Conservation (phyloP, 2,329 filamentous ascomycete genomes). For the Phialocephala subalpina region DNA sequence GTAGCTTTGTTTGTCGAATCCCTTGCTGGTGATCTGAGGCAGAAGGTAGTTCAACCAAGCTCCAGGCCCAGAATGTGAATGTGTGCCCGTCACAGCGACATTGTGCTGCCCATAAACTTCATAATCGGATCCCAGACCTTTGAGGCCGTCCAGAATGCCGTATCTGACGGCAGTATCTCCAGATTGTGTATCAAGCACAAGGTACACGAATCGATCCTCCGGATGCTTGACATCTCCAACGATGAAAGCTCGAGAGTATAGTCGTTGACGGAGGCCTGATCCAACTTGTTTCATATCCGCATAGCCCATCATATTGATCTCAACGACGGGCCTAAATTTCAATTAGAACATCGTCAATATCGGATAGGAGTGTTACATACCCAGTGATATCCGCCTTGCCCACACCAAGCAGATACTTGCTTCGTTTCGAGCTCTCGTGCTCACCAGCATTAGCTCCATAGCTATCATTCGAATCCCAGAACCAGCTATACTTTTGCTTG, state of each 20-base stretch:
- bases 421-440: slow-evolving; percentile 26
- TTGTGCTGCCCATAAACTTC: slow-evolving; percentile 80
- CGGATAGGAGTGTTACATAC: slow-evolving; percentile 46
- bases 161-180: slow-evolving; percentile 89
- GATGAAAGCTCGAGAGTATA: slow-evolving; percentile 91
- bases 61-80: slow-evolving; percentile 90
- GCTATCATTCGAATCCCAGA: slow-evolving; percentile 15
- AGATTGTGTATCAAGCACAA: slow-evolving; percentile 86
- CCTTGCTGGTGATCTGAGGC: slow-evolving; percentile 87
- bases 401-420: slow-evolving; percentile 68
- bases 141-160: slow-evolving; percentile 82
- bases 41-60: slow-evolving; percentile 95
- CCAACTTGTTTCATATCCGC: slow-evolving; percentile 85
- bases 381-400: slow-evolving; percentile 79
- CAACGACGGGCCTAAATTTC: slow-evolving; percentile 74
- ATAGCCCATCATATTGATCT: slow-evolving; percentile 92
- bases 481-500: slow-evolving; percentile 14
- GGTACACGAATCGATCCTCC: slow-evolving; percentile 80
- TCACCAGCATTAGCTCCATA: slow-evolving; percentile 2
- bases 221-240: slow-evolving; percentile 73
- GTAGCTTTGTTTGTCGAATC: slow-evolving; percentile 88
- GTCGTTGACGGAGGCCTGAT: slow-evolving; percentile 82
- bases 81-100: slow-evolving; percentile 88
- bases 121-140: slow-evolving; percentile 74
- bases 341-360: slow-evolving; percentile 25